Conservation (phyloP, 805 yeast species). For the Wickerhamiella occidentalis region DNA sequence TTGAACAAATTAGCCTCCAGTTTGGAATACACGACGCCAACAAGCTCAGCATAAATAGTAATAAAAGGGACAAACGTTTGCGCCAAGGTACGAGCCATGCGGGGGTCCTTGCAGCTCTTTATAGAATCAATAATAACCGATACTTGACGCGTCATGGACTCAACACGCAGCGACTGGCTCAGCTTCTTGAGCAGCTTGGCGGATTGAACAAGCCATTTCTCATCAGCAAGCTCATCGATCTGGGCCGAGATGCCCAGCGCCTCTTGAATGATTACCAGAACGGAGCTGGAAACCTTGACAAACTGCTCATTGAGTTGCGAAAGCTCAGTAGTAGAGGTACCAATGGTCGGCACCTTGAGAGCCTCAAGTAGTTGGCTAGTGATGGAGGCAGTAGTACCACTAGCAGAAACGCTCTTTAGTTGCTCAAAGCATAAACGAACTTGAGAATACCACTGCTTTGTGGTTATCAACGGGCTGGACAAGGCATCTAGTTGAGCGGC, state of each 20-base stretch:
- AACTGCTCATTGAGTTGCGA: conserved; percentile 28
- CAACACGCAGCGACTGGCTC: conserved; percentile 34
- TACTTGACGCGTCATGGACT: conserved; percentile 30
- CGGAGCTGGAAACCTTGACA: conserved; percentile 42
- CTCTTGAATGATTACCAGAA: conserved; percentile 59
- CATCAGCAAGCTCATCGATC: conserved; percentile 21
- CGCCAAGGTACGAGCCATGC: conserved; percentile 13
- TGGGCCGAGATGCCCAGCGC: conserved; percentile 19
- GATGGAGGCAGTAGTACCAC: background rate
- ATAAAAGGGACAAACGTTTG: conserved; percentile 53
- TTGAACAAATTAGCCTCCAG: conserved; percentile 39
- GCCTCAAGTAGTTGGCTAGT: background rate
- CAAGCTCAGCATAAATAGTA: conserved; percentile 44
- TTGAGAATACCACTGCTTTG: background rate
- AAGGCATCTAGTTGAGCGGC: background rate
- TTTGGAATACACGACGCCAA: conserved; percentile 34
- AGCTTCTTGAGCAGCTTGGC: conserved; percentile 36
- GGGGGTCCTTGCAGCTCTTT: background rate
- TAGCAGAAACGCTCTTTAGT: background rate
- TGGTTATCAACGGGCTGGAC: background rate
- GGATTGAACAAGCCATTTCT: conserved; percentile 46
- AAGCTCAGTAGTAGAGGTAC: background rate
- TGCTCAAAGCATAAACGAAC: background rate
- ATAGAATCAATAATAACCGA: background rate
- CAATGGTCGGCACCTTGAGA: background rate